These are phyloP conservation scores for Macrophomina pseudophaseolina DNA, from an alignment of 2,329 filamentous ascomycete species.

Conservation along the genomic window DNA sequence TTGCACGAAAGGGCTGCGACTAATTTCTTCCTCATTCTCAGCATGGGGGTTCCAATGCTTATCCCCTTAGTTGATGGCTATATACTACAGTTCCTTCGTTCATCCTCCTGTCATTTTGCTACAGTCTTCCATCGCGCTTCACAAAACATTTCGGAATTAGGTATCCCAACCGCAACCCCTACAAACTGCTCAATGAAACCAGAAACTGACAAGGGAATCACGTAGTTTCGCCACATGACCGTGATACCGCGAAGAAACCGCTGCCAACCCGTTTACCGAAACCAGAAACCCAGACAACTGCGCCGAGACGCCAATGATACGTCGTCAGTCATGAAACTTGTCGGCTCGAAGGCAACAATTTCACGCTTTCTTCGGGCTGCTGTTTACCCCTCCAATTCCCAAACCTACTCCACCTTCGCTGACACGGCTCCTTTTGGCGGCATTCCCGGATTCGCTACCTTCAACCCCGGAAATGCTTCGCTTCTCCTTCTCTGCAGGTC, in stretches of 20 bases:
- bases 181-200: neutral
- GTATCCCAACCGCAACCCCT: neutral
- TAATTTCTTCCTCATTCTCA: neutral
- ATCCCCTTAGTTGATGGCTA: conserved; percentile 7
- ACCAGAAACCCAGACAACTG: neutral
- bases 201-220: conserved; percentile 10
- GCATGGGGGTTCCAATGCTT: conserved; percentile 11
- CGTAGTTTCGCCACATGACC: neutral
- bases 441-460: conserved; percentile 31
- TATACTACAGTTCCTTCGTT: conserved; percentile 4
- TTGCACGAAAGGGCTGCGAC: neutral
- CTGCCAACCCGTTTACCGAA: neutral
- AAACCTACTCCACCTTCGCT: conserved; percentile 57
- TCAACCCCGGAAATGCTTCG: conserved; percentile 33
- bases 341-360: neutral
- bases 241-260: neutral
- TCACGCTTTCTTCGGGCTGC: conserved; percentile 17
- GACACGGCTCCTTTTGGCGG: conserved; percentile 58
- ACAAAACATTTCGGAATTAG: neutral
- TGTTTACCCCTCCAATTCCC: conserved; percentile 55
- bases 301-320: conserved; percentile 8
- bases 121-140: neutral
- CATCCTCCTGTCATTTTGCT: neutral
- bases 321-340: conserved; percentile 11
- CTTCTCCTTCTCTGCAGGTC: conserved; percentile 41